These are phyloP conservation scores for Furculomyces boomerangus DNA, from an alignment of 371 early-diverging fungal species.

Conservation along the genomic window DNA sequence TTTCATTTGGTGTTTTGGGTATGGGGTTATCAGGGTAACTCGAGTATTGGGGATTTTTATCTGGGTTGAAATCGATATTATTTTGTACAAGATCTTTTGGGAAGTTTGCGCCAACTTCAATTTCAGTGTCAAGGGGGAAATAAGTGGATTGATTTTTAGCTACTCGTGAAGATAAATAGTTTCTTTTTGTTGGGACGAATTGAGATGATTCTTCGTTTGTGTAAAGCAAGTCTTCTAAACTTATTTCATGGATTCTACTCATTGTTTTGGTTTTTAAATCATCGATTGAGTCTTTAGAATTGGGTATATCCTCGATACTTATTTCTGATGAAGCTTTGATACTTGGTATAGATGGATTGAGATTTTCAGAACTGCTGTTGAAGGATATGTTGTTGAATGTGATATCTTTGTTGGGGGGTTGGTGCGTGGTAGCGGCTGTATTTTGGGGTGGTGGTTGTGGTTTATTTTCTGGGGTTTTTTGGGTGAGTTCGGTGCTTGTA, in stretches of 20 bases:
- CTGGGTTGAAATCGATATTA: neutral
- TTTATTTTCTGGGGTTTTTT: neutral
- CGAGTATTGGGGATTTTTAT: neutral
- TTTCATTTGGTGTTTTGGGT: too few relatives aligned
- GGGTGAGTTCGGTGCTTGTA: neutral
- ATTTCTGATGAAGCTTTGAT: neutral
- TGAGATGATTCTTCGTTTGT: neutral
- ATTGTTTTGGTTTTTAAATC: neutral
- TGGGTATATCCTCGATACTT: neutral
- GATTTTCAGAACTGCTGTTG: neutral
- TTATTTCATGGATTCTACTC: neutral
- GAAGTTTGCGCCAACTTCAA: neutral
- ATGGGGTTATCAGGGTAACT: too few relatives aligned
- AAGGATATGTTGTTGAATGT: too few relatives aligned
- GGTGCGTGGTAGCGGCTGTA: neutral
- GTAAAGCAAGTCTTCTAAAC: neutral
- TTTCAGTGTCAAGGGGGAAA: neutral
- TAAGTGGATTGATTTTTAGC: neutral
- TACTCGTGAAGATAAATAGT: neutral
- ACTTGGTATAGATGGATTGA: neutral
- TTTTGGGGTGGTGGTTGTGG: neutral
- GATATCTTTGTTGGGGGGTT: neutral
- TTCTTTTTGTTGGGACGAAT: neutral
- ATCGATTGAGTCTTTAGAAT: neutral
- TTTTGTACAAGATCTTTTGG: neutral